A percentile compares a stretch with the other conserved stretches of the same genome.
Conservation (phyloP, 805 yeast genomes). For the Deakozyma indianensis region DNA sequence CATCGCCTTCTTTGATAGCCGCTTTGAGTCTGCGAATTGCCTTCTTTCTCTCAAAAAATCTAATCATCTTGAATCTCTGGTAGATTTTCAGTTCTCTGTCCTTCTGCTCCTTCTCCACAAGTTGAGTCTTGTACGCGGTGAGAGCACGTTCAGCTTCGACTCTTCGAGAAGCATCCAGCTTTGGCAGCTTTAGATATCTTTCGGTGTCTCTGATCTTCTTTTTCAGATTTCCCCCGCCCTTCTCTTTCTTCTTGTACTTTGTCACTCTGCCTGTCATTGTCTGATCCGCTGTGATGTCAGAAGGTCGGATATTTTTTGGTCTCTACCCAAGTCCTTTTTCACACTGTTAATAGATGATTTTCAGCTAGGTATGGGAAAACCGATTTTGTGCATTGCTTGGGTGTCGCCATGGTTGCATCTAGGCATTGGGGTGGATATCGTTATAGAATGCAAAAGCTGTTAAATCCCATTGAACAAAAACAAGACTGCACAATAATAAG, state of each 20-base stretch:
- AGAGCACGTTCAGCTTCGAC: conserved; percentile 49
- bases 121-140: conserved; percentile 46
- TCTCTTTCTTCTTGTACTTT: conserved; percentile 3
- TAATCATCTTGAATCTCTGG: conserved; percentile 79
- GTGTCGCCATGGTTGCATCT: no score
- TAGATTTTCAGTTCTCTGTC: conserved; percentile 38
- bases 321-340: no score
- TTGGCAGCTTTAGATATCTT: conserved; percentile 49
- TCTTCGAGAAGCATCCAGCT: conserved; percentile 37
- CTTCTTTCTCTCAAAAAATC: conserved; percentile 83
- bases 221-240: conserved; percentile 39
- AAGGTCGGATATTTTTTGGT: background rate
- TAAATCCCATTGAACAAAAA: no score
- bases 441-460: no score
- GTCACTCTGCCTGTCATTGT: conserved; percentile 1
- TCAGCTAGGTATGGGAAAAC: no score
- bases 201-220: conserved; percentile 80
- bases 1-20: conserved; percentile 20
- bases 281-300: background rate
- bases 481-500: no score
- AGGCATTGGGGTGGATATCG: no score
- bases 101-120: conserved; percentile 31
- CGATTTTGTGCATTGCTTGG: no score
- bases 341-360: no score
- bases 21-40: conserved; percentile 56